Percentiles rank a stretch among this genome's conserved stretches.
phyloP scores from a whole-genome alignment of 2,329 filamentous ascomycete species.

The Fusarium graminum region DNA sequence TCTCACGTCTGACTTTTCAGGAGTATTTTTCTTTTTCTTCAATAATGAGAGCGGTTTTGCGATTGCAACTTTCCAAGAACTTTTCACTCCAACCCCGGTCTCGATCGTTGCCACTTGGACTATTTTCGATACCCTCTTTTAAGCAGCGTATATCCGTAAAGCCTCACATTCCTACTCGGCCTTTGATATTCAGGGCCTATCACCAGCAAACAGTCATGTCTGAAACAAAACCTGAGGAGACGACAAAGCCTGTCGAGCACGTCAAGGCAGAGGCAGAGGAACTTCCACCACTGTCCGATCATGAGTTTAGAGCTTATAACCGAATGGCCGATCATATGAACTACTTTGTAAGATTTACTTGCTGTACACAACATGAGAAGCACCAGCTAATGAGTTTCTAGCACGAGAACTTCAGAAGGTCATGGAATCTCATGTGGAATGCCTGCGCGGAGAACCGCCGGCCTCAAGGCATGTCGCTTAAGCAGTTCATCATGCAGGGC shows the following conservation, averaged over 20 bases:
- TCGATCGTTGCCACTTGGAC: conserved; percentile 8
- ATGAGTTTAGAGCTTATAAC: conserved; percentile 79
- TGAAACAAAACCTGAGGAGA: conserved; percentile 17
- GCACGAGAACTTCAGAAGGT: conserved; percentile 81
- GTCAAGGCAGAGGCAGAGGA: conserved; percentile 37
- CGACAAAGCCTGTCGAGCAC: conserved; percentile 17
- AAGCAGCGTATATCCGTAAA: neutral
- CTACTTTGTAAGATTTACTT: conserved; percentile 67
- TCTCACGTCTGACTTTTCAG: neutral
- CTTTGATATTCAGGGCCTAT: neutral
- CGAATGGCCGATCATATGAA: conserved; percentile 82
- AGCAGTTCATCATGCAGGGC: conserved; percentile 75
- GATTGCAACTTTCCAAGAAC: conserved; percentile 14
- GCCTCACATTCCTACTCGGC: neutral
- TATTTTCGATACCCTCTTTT: neutral
- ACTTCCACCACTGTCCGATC: conserved; percentile 72
- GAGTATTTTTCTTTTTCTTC: neutral
- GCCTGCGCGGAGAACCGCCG: conserved; percentile 72
- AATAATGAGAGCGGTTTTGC: conserved; percentile 37
- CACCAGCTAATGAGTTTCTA: conserved; percentile 49
- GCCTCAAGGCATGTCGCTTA: conserved; percentile 73
- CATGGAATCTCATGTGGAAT: conserved; percentile 78
- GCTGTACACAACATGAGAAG: neutral
- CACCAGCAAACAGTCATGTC: conserved; percentile 38
- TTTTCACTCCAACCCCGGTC: conserved; percentile 9